Percentiles rank a stretch among this genome's conserved stretches.
These are phyloP conservation scores for Elongisporangium anandrum DNA, from an alignment of 352 stramenopile genomes.

Conservation along the genomic window DNA sequence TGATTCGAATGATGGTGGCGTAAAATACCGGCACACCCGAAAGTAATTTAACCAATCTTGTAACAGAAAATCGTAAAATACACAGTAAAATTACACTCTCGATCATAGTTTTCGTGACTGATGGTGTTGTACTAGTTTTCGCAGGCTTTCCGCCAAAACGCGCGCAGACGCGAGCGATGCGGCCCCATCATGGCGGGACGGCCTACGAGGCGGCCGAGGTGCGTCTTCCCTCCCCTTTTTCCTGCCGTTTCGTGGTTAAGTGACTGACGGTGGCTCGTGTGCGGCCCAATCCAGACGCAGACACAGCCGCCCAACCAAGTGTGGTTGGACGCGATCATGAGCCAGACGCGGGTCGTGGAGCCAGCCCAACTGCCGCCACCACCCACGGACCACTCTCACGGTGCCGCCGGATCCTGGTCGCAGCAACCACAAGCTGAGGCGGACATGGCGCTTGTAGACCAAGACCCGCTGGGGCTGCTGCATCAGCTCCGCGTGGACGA, in stretches of 20 bases:
- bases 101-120: not conserved
- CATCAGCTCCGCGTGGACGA: constrained; percentile 33
- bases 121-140: not conserved
- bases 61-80: not conserved
- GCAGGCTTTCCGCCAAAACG: not conserved
- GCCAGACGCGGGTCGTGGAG: constrained; percentile 36
- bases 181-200: constrained; percentile 12
- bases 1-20: not conserved
- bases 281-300: constrained; percentile 1
- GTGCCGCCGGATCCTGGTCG: not conserved
- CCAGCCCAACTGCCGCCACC: constrained; percentile 2
- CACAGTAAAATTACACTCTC: not conserved
- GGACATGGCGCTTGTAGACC: not conserved
- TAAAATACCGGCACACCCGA: not conserved
- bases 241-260: not conserved
- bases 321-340: constrained; percentile 76
- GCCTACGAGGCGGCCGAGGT: constrained; percentile 23
- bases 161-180: not conserved
- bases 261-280: not conserved
- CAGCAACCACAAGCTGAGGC: not conserved
- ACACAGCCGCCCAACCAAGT: constrained; percentile 46
- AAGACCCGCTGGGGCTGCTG: not conserved
- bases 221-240: not conserved
- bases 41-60: not conserved
- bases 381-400: not conserved